Conservation (phyloP, 805 yeast species). For the Nakazawaea peltata region DNA sequence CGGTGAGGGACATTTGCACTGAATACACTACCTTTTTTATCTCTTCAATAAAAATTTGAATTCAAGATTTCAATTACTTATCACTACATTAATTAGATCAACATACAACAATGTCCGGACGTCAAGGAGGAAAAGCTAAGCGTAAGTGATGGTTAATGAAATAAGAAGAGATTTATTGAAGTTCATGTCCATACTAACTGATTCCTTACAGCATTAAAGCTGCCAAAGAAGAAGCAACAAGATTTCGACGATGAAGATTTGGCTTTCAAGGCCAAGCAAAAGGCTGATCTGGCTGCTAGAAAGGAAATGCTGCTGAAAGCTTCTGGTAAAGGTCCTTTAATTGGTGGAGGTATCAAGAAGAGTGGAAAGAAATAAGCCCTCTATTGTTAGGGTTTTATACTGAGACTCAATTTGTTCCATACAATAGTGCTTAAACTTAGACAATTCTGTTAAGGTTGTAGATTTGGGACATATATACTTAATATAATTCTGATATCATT, state of each 20-base stretch:
- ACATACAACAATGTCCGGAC: slow-evolving; percentile 97
- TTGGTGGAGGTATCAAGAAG: slow-evolving; percentile 95
- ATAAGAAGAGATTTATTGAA: not conserved
- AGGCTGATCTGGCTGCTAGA: slow-evolving; percentile 89
- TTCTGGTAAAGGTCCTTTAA: slow-evolving; percentile 82
- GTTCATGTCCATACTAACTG: slow-evolving; percentile 1
- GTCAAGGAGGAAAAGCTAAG: slow-evolving; percentile 96
- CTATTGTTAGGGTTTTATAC: no score
- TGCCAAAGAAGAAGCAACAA: slow-evolving; percentile 72
- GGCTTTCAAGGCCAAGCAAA: slow-evolving; percentile 90
- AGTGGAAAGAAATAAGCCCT: slow-evolving; percentile 45
- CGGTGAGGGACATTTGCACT: no score
- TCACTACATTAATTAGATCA: no score
- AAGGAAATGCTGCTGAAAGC: slow-evolving; percentile 87
- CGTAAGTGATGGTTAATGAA: slow-evolving; percentile 45
- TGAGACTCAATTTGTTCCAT: no score
- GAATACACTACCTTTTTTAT: no score
- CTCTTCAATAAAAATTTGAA: no score
- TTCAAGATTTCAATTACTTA: no score
- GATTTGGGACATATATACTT: no score
- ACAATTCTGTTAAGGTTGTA: no score
- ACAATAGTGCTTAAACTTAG: no score
- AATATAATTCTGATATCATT: no score
- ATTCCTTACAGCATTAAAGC: slow-evolving; percentile 44
- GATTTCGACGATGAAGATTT: slow-evolving; percentile 80